A percentile compares a stretch with the other conserved stretches of the same genome.
These are phyloP conservation scores for Alternaria triticimaculans DNA, from an alignment of 2,329 filamentous ascomycete genomes.

Conservation along the genomic window DNA sequence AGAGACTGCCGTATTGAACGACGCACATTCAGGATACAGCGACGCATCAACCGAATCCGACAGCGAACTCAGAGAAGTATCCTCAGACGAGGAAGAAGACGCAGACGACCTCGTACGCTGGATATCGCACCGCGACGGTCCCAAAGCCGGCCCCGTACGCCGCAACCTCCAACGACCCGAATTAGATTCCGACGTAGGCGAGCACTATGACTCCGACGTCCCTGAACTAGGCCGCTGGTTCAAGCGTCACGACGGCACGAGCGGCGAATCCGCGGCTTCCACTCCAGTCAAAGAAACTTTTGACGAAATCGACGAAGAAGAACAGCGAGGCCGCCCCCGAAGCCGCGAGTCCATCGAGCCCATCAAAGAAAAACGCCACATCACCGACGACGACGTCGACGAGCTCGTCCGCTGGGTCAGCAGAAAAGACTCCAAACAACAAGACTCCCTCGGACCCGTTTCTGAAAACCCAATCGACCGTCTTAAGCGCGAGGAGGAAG, in stretches of 20 bases:
- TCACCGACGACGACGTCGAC: slow-evolving; percentile 31
- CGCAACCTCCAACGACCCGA: slow-evolving; percentile 10
- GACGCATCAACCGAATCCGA: slow-evolving; percentile 42
- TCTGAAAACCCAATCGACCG: neutral
- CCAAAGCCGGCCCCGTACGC: slow-evolving; percentile 29
- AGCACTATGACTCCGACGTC: slow-evolving; percentile 30
- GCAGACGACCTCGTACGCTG: slow-evolving; percentile 34
- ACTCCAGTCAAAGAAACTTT: slow-evolving; percentile 4
- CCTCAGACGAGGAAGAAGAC: slow-evolving; percentile 25
- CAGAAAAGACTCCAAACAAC: slow-evolving; percentile 19
- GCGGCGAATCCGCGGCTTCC: slow-evolving; percentile 26
- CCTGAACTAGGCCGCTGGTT: slow-evolving; percentile 31
- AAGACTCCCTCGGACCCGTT: slow-evolving; percentile 1
- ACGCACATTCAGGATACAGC: slow-evolving; percentile 23
- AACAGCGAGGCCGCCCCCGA: slow-evolving; percentile 15
- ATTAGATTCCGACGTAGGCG: slow-evolving; percentile 13
- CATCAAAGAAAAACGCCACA: slow-evolving; percentile 13
- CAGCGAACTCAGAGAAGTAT: slow-evolving; percentile 21
- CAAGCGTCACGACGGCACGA: slow-evolving; percentile 30
- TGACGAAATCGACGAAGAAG: slow-evolving; percentile 1
- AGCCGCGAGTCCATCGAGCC: slow-evolving; percentile 12
- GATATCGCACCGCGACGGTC: slow-evolving; percentile 31
- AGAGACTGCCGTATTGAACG: neutral
- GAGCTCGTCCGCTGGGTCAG: slow-evolving; percentile 38
- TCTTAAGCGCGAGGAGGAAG: slow-evolving; percentile 12